Base-by-base conservation (phyloP, 768 basidiomycete species). In the Coprinopsis marcescibilis region DNA sequence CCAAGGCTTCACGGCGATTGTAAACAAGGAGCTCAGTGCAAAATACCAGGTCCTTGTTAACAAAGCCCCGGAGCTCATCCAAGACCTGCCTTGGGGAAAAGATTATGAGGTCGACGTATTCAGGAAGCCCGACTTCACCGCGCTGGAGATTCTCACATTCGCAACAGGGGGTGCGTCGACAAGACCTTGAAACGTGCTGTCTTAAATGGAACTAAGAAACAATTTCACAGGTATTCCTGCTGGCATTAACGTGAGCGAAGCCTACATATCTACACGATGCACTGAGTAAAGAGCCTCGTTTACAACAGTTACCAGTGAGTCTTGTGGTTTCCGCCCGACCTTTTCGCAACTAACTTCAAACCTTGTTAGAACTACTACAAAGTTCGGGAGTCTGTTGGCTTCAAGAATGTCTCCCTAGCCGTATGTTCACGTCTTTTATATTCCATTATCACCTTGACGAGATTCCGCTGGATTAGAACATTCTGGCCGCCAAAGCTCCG, bases 381-480 rank as follows among this genome's bases (percentile, higher is more conserved):
- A 49, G 77, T 93, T 51, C 77, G 91, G 34, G 90, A 89, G 60
- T 75, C 79, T 2, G 71, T 73, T 27, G 91, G 91, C 0, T 93
- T 92, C 68, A 93, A 93, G 70, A 93, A 93, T 55, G 90, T 93
- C 30, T 88, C 85, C 0, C 73, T 92, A 21, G 80, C 84, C 1
- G 85, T 85, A 62, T 51, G 83, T 62, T 39, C 25, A n/a, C n/a
- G n/a, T n/a, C n/a, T n/a, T n/a, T n/a, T n/a, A n/a, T n/a, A n/a
- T n/a, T n/a, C n/a, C n/a, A n/a, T n/a, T n/a, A n/a, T n/a, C n/a
- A n/a, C n/a, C n/a, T n/a, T n/a, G n/a, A n/a, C n/a, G n/a, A n/a
- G n/a, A n/a, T n/a, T n/a, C n/a, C 12, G 40, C 21, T 21, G 4
- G 12, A 23, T 41, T 40, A 88, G 78, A 92, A 92, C 63, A 81